Conservation (phyloP, 371 early-diverging fungal species). For the Haplosporangium sp. region DNA sequence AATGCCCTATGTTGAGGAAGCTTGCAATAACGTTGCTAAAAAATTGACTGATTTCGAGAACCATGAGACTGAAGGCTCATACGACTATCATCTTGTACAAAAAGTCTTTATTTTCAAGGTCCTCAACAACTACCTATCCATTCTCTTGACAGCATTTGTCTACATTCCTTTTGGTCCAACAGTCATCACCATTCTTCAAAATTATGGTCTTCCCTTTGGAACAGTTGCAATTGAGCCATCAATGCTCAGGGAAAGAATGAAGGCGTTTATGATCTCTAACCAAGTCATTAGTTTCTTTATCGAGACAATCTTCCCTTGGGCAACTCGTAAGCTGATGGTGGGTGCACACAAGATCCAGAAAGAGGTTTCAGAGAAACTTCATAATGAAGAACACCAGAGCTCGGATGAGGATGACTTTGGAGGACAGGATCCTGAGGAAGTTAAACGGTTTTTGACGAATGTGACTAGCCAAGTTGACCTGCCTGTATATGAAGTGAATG, state of each 20-base stretch:
- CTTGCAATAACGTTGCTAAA: slow-evolving; percentile 74
- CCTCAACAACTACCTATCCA: slow-evolving; percentile 80
- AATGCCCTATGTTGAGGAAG: slow-evolving; percentile 74
- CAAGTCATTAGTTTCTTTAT: slow-evolving; percentile 81
- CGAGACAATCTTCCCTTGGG: slow-evolving; percentile 79
- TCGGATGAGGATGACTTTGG: slow-evolving; percentile 9
- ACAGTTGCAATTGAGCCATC: slow-evolving; percentile 64
- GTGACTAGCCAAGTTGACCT: slow-evolving; percentile 64
- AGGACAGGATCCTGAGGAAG: slow-evolving; percentile 54
- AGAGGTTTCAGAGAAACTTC: slow-evolving; percentile 19
- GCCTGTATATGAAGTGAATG: slow-evolving; percentile 83
- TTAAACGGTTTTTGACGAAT: slow-evolving; percentile 59
- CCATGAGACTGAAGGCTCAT: slow-evolving; percentile 78
- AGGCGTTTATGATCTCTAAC: slow-evolving; percentile 84
- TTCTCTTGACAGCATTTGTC: slow-evolving; percentile 86
- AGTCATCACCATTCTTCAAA: slow-evolving; percentile 41
- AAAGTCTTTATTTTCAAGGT: slow-evolving; percentile 89
- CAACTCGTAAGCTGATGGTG: slow-evolving; percentile 58
- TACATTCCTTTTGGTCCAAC: slow-evolving; percentile 79
- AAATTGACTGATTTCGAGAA: slow-evolving; percentile 84
- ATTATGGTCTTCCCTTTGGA: slow-evolving; percentile 32
- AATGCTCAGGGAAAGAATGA: slow-evolving; percentile 72
- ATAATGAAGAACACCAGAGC: not conserved
- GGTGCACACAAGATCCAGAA: slow-evolving; percentile 56
- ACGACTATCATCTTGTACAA: slow-evolving; percentile 76